Evolutionary conservation across 768 basidiomycete species (phyloP), one percentile per base, ranked within the genome.

Genomic region (Suillus plorans): DNA sequence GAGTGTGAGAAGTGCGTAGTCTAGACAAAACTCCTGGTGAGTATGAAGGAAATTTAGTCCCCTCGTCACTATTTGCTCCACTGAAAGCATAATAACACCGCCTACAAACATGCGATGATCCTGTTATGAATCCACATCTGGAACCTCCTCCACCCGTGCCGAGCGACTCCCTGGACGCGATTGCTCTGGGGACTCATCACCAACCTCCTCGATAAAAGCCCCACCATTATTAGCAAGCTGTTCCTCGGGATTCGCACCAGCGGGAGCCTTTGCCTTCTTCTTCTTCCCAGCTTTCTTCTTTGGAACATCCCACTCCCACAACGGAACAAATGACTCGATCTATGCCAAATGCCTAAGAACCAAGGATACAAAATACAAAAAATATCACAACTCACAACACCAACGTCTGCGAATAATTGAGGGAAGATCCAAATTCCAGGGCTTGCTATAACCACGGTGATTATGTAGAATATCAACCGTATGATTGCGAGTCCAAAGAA

Each of bases 381-480:
- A 63, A 31, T 18, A 22, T 28, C n/a, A 41, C 3, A 42, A 89
- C 97, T 78, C 75, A 99, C 97, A 73, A 99, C 97, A 76, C 97
- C 96, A 63, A 98, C 97, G 72, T 99, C 97, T 16, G 97, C 97
- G 69, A 99, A 99, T 39, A 99, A 80, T 74, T 97, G 90, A 0
- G 97, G 97, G 83, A 98, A 99, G 80, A 99, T 91, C 97, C 97
- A 99, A 57, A 99, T 97, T 50, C 96, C 97, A 16, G 94, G 94
- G 66, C 89, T 87, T 39, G 87, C 89, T 63, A 87, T 87, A 71
- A 99, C 78, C 68, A 96, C 75, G n/a, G 97, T 96, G 72, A 95
- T 86, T 77, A 96, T 84, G 79, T 95, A 99, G 80, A 98, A 90
- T 70, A 99, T 91, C 62, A 98, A 81, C 60, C 97, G 87, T 61